Evolutionary conservation across 106 monocot genomes (phyloP).

Genomic region (Allium fistulosum): DNA sequence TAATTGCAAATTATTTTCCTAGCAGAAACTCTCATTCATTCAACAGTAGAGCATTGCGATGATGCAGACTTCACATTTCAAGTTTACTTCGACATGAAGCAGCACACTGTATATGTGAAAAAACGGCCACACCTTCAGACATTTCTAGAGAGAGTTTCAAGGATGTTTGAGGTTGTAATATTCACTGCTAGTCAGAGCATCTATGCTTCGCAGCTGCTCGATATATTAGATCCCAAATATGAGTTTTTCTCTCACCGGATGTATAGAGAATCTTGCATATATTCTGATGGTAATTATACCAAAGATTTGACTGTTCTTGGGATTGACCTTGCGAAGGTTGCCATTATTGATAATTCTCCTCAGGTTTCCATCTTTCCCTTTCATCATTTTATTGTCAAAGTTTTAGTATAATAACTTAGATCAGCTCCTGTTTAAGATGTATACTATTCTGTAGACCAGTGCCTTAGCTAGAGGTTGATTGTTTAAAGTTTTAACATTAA

Average conservation of each 20-base stretch:
- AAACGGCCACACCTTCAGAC: conserved; percentile 64
- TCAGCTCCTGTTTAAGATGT: no score
- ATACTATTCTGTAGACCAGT: no score
- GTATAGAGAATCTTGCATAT: conserved; percentile 89
- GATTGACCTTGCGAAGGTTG: conserved; percentile 69
- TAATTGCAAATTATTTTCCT: not conserved
- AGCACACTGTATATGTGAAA: conserved; percentile 81
- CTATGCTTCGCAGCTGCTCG: conserved; percentile 74
- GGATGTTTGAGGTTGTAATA: conserved; percentile 80
- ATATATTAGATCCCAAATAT: conserved; percentile 68
- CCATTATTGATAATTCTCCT: conserved; percentile 77
- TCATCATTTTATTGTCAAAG: not conserved
- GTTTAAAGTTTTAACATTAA: no score
- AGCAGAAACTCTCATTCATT: conserved; percentile 97
- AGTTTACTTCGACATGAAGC: conserved; percentile 68
- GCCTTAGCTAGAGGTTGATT: no score
- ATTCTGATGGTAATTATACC: conserved; percentile 75
- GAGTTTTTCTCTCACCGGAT: conserved; percentile 59
- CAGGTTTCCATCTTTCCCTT: conserved; percentile 30
- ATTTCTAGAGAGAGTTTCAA: conserved; percentile 73
- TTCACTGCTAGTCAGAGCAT: conserved; percentile 97
- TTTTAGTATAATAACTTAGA: no score
- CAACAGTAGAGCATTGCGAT: conserved; percentile 56
- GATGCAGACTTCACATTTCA: conserved; percentile 82
- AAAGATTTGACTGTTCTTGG: conserved; percentile 76